These are phyloP conservation scores for Stipa capillata DNA, from an alignment of 176 grass and related monocot genomes.

Conservation along the genomic window DNA sequence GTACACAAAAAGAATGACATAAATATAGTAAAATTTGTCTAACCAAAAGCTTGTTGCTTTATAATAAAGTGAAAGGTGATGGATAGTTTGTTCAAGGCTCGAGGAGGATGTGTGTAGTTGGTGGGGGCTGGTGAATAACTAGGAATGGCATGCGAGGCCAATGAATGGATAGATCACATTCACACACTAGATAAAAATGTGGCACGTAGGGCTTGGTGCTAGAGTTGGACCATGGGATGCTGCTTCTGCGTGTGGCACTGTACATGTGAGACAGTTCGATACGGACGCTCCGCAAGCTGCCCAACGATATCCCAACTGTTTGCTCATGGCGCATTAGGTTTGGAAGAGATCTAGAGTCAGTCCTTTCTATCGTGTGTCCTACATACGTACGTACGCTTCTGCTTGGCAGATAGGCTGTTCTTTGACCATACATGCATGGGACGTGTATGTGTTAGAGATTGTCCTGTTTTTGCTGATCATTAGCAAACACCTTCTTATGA, in stretches of 20 bases:
- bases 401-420: neutral
- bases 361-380: neutral
- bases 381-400: neutral
- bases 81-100: constrained; percentile 25
- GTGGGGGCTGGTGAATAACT: neutral
- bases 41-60: constrained; percentile 11
- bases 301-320: neutral
- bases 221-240: neutral
- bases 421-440: constrained; percentile 12
- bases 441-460: neutral
- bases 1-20: neutral
- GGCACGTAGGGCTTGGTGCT: neutral
- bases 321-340: constrained; percentile 1
- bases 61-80: constrained; percentile 32
- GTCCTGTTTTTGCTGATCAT: neutral
- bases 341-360: neutral
- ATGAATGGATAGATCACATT: neutral
- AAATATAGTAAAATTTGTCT: neutral
- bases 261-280: constrained; percentile 6
- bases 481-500: neutral
- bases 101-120: constrained; percentile 35
- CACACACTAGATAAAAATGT: neutral
- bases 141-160: constrained; percentile 1
- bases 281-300: constrained; percentile 18
- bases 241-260: neutral